Conservation (phyloP, 1,139 yeast species). For the Zygosaccharomyces pseudobailii region DNA sequence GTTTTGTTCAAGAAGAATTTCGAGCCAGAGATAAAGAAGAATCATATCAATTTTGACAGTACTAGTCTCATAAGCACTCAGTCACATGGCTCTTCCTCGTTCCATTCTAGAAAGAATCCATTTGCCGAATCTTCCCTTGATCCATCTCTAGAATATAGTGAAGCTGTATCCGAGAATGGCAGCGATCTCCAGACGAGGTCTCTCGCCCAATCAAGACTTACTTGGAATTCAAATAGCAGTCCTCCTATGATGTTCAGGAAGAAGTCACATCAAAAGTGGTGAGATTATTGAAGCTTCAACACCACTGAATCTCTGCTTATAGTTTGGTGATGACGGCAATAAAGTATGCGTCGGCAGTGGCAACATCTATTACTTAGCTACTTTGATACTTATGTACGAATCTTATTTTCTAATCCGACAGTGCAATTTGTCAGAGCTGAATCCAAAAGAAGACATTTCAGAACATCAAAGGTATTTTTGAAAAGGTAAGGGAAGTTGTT, state of each 20-base stretch:
- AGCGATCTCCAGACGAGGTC: not conserved
- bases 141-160: not conserved
- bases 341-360: too few relatives aligned
- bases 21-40: slow-evolving; percentile 51
- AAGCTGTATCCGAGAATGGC: not conserved
- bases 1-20: slow-evolving; percentile 66
- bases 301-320: too few relatives aligned
- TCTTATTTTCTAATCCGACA: not conserved
- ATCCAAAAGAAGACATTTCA: not conserved
- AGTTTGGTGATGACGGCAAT: too few relatives aligned
- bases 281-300: not conserved
- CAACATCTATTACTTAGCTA: not conserved
- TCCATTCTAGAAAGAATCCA: not conserved
- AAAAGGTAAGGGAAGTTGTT: not conserved
- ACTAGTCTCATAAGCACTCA: slow-evolving; percentile 7
- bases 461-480: not conserved
- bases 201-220: not conserved
- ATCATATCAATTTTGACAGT: slow-evolving; percentile 25
- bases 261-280: slow-evolving; percentile 1
- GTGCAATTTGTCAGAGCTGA: not conserved
- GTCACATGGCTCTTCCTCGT: slow-evolving; percentile 5
- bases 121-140: not conserved
- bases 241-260: not conserved
- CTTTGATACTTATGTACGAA: not conserved
- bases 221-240: not conserved